Conservation (phyloP, 148 eudicot genomes). For the Rhododendron henanense region DNA sequence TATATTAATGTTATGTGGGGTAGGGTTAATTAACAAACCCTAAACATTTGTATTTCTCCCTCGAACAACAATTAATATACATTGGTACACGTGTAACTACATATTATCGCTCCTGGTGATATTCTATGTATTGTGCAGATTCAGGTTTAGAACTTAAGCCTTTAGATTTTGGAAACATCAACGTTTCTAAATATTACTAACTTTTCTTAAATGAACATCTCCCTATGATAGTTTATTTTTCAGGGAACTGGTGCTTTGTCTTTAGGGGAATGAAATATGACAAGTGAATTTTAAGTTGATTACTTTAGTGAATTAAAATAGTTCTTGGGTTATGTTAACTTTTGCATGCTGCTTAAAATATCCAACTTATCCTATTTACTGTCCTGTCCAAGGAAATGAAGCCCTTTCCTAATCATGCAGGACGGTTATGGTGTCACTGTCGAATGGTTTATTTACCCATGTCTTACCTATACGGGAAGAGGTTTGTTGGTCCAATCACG, state of each 20-base stretch:
- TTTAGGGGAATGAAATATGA: too few species aligned
- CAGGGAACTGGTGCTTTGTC: too few species aligned
- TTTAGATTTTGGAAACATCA: not conserved
- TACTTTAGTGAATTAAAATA: not conserved
- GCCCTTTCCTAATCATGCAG: conserved; percentile 30
- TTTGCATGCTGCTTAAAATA: not conserved
- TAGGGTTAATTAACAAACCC: too few species aligned
- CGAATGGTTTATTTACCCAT: conserved; percentile 98
- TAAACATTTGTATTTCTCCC: too few species aligned
- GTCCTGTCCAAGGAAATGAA: conserved; percentile 9
- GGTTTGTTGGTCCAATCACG: conserved; percentile 95
- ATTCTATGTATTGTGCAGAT: not conserved
- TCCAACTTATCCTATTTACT: not conserved
- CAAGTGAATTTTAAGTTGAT: not conserved
- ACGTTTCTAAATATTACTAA: not conserved
- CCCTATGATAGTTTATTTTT: too few species aligned
- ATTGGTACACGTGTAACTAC: not conserved
- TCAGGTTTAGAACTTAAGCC: not conserved
- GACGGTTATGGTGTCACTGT: conserved; percentile 99
- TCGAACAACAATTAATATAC: too few species aligned
- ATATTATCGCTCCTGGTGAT: not conserved
- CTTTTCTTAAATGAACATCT: not conserved
- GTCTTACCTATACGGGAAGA: conserved; percentile 93
- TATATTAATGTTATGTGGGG: too few species aligned
- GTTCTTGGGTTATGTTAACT: not conserved